Evolutionary conservation across 768 basidiomycete genomes (phyloP).

Genomic region (Gyrodon lividus): DNA sequence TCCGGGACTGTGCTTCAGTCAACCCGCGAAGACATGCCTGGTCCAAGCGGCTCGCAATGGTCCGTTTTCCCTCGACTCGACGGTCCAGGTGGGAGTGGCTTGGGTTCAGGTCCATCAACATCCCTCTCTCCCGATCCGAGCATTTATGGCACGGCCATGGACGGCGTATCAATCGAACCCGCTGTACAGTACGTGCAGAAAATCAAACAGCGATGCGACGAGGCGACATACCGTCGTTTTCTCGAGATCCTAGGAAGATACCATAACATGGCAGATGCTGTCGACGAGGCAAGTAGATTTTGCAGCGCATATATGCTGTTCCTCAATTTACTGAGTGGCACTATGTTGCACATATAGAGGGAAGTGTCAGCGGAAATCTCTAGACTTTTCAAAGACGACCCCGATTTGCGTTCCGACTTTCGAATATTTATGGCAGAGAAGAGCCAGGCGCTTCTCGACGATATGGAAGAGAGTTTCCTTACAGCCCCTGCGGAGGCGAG

Average conservation of each 20-base stretch:
- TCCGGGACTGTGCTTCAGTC: slow-evolving; percentile 62
- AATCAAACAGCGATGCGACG: slow-evolving; percentile 92
- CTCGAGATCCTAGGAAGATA: slow-evolving; percentile 71
- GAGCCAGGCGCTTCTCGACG: slow-evolving; percentile 49
- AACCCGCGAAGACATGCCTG: slow-evolving; percentile 43
- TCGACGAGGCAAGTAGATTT: slow-evolving; percentile 51
- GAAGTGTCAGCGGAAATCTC: slow-evolving; percentile 71
- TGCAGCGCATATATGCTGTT: slow-evolving; percentile 3
- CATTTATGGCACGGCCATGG: slow-evolving; percentile 33
- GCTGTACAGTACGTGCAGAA: slow-evolving; percentile 96
- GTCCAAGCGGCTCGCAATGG: slow-evolving; percentile 39
- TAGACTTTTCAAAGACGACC: slow-evolving; percentile 69
- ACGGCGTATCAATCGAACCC: slow-evolving; percentile 57
- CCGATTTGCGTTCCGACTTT: slow-evolving; percentile 73
- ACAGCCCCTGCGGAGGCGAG: slow-evolving; percentile 25
- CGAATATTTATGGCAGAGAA: slow-evolving; percentile 71
- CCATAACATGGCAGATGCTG: slow-evolving; percentile 57
- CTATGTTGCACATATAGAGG: slow-evolving; percentile 37
- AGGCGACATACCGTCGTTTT: slow-evolving; percentile 82
- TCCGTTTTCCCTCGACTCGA: slow-evolving; percentile 30
- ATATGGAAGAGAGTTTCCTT: slow-evolving; percentile 34
- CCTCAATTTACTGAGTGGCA: not conserved
- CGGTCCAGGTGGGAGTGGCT: slow-evolving; percentile 1
- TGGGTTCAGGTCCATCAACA: slow-evolving; percentile 4
- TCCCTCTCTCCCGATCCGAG: slow-evolving; percentile 19